These are phyloP conservation scores for Fusarium kyushuense DNA, from an alignment of 2,329 filamentous ascomycete species.

Conservation along the genomic window DNA sequence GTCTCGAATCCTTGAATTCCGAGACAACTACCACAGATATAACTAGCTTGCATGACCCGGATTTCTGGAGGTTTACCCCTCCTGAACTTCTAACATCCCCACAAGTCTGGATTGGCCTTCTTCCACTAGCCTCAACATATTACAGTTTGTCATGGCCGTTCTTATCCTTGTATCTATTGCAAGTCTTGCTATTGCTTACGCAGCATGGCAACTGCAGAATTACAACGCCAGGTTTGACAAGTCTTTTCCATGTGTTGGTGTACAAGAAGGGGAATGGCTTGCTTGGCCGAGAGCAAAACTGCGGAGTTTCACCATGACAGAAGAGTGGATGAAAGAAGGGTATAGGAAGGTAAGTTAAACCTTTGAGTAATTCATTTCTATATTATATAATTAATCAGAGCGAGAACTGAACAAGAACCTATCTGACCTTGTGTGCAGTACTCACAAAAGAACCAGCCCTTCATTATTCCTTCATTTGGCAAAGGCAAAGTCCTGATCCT, in stretches of 20 bases:
- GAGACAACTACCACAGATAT: no score
- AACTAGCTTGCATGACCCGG: no score
- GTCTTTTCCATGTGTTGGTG: neutral
- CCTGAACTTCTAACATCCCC: neutral
- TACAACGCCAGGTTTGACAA: neutral
- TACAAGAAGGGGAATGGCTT: neutral
- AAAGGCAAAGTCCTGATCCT: neutral
- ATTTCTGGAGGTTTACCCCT: no score
- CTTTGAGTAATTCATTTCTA: rapidly evolving
- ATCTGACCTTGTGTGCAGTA: neutral
- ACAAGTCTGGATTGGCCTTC: neutral
- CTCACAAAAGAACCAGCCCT: neutral
- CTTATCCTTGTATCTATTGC: neutral
- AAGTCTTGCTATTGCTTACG: neutral
- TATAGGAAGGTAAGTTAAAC: neutral
- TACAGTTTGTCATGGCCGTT: neutral
- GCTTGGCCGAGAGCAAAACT: neutral
- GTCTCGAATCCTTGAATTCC: no score
- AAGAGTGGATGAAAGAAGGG: neutral
- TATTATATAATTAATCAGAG: rapidly evolving
- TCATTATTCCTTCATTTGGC: neutral
- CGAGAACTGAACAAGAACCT: rapidly evolving
- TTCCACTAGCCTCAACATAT: neutral
- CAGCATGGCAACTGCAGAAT: neutral
- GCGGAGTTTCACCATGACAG: neutral